A percentile compares a stretch with the other conserved stretches of the same genome.
These are phyloP conservation scores for Xylaria telfairii DNA, from an alignment of 495 filamentous ascomycete species.

Conservation along the genomic window DNA sequence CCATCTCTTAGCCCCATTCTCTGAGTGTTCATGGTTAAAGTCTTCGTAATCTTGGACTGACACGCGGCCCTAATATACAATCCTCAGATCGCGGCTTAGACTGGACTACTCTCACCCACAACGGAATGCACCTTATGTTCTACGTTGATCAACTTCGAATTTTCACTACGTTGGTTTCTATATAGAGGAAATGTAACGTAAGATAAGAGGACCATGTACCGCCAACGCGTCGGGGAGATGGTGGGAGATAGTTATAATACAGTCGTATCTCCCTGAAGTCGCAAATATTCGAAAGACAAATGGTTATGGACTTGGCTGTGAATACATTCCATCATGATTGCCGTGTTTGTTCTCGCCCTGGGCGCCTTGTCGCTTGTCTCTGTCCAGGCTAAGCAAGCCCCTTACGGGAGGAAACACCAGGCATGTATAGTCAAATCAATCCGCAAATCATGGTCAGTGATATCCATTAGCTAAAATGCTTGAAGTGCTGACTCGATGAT, in stretches of 20 bases:
- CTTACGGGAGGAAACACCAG: slow-evolving; percentile 7
- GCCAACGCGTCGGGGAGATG: not conserved
- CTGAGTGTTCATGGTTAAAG: not conserved
- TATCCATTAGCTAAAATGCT: not conserved
- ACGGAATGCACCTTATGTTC: not conserved
- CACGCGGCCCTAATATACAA: not conserved
- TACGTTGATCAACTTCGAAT: not conserved
- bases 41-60: not conserved
- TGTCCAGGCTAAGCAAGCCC: not conserved
- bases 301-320: not conserved
- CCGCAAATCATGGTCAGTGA: slow-evolving; percentile 19
- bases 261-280: not conserved
- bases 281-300: not conserved
- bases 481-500: not conserved
- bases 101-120: not conserved
- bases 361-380: slow-evolving; percentile 8
- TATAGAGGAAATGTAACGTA: not conserved
- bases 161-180: not conserved
- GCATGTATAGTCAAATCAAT: slow-evolving; percentile 1
- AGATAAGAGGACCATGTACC: not conserved
- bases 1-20: not conserved
- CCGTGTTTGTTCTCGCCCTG: not conserved
- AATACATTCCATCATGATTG: slow-evolving; percentile 12
- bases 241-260: slow-evolving; percentile 4
- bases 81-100: not conserved